Percentiles rank a stretch among this genome's conserved stretches.
Conservation (phyloP, 768 basidiomycete genomes). For the Lentinula sp. region DNA sequence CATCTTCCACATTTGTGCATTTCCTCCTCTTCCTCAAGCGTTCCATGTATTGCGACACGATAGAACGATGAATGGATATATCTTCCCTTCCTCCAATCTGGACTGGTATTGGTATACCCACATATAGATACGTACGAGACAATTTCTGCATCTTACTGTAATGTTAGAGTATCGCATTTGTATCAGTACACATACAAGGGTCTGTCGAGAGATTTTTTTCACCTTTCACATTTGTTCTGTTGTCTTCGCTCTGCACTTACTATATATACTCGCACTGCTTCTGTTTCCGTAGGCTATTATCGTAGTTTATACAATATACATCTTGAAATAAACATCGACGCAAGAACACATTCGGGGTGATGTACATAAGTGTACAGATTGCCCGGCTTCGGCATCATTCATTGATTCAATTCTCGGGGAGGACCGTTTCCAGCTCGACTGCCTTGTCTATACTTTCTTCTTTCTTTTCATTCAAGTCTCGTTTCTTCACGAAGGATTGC, state of each 20-base stretch:
- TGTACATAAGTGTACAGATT: too few relatives aligned
- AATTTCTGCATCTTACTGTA: conserved; percentile 25
- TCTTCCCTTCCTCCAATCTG: conserved; percentile 21
- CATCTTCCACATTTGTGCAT: not conserved
- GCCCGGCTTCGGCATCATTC: not conserved
- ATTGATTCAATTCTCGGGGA: not conserved
- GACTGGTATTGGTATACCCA: conserved; percentile 16
- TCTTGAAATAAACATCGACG: not conserved
- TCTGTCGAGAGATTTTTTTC: conserved; percentile 10
- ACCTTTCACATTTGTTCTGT: conserved; percentile 10
- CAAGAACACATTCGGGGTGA: not conserved
- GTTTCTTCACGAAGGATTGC: not conserved
- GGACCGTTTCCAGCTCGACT: not conserved
- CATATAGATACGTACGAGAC: conserved; percentile 43
- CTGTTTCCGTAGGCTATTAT: conserved; percentile 3
- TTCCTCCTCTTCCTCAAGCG: not conserved
- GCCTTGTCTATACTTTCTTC: not conserved
- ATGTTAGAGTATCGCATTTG: conserved; percentile 2
- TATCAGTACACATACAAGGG: not conserved
- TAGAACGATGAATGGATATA: conserved; percentile 16
- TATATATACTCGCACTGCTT: conserved; percentile 6
- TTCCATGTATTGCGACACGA: conserved; percentile 7
- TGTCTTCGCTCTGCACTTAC: not conserved
- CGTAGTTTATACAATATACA: not conserved
- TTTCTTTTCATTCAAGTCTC: not conserved